phyloP scores from a whole-genome alignment of 441 rosid species.

The Melastoma candidum region DNA sequence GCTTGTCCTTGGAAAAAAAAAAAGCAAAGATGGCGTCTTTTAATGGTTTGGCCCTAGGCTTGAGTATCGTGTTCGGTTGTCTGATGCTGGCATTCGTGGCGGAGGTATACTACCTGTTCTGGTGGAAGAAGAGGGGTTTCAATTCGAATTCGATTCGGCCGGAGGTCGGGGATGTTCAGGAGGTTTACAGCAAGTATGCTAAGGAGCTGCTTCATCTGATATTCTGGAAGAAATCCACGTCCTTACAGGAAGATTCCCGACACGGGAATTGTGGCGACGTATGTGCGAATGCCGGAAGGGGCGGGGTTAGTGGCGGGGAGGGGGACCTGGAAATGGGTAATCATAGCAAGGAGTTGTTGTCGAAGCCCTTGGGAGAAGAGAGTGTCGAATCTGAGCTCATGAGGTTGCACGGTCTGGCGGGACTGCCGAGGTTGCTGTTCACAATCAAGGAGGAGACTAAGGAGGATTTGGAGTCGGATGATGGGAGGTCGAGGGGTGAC shows the following conservation, averaged over 20 bases:
- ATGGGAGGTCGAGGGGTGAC: slow-evolving; percentile 52
- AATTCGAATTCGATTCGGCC: slow-evolving; percentile 46
- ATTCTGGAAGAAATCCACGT: slow-evolving; percentile 51
- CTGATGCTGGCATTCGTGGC: slow-evolving; percentile 66
- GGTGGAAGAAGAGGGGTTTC: slow-evolving; percentile 14
- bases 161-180: slow-evolving; percentile 25
- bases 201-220: slow-evolving; percentile 56
- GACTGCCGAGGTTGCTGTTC: slow-evolving; percentile 85
- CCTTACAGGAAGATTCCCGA: slow-evolving; percentile 7
- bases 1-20: background rate
- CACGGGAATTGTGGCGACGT: slow-evolving; percentile 7
- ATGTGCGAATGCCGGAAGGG: slow-evolving; percentile 12
- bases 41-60: slow-evolving; percentile 55
- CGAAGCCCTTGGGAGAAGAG: slow-evolving; percentile 39
- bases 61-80: slow-evolving; percentile 63
- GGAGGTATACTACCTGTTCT: slow-evolving; percentile 52
- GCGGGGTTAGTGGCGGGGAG: slow-evolving; percentile 9
- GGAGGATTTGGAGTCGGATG: slow-evolving; percentile 91
- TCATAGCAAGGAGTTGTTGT: slow-evolving; percentile 37
- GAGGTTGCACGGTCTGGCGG: slow-evolving; percentile 73
- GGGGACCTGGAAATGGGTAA: slow-evolving; percentile 51
- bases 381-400: slow-evolving; percentile 70
- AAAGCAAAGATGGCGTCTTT: slow-evolving; percentile 40
- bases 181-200: slow-evolving; percentile 35
- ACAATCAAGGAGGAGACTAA: slow-evolving; percentile 88